Conservation (phyloP, 2,329 filamentous ascomycete genomes). For the Fusarium multiceps region DNA sequence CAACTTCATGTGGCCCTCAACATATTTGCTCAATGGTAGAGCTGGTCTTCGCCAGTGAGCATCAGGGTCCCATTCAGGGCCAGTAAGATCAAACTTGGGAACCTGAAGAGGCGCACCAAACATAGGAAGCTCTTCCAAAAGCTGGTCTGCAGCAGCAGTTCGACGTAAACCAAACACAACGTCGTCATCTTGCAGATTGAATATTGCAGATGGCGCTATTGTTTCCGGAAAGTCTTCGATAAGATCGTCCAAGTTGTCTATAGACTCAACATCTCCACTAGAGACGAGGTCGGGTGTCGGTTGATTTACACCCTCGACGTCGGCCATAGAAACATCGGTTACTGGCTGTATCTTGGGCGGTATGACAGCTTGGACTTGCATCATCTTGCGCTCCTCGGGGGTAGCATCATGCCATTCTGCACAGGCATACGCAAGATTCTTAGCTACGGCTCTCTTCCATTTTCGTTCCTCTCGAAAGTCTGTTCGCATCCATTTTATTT, state of each 20-base stretch:
- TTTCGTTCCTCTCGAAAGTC: constrained; percentile 95
- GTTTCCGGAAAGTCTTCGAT: constrained; percentile 58
- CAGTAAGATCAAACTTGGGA: constrained; percentile 67
- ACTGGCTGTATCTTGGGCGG: constrained; percentile 54
- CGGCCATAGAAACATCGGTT: constrained; percentile 51
- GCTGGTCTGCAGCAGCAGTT: constrained; percentile 78
- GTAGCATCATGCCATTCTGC: constrained; percentile 80
- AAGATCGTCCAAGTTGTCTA: constrained; percentile 56
- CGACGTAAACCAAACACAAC: constrained; percentile 81
- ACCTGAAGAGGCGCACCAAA: constrained; percentile 74
- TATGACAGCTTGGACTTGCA: constrained; percentile 74
- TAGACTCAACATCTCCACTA: constrained; percentile 71
- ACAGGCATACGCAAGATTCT: constrained; percentile 83
- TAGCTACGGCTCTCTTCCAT: constrained; percentile 87
- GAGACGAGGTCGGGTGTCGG: constrained; percentile 75
- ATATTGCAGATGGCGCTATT: constrained; percentile 80
- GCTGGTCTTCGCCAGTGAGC: constrained; percentile 80
- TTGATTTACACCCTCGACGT: constrained; percentile 57
- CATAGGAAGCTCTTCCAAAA: constrained; percentile 83
- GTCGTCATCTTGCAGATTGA: constrained; percentile 83
- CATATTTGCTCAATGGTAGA: constrained; percentile 86
- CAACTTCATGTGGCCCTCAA: constrained; percentile 82
- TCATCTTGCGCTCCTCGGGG: constrained; percentile 68
- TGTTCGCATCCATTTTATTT: constrained; percentile 98
- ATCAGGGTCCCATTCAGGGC: constrained; percentile 73